Evolutionary conservation across 768 basidiomycete species (phyloP), one percentile per base, ranked within the genome.

Genomic region (Trametes sanguinea): DNA sequence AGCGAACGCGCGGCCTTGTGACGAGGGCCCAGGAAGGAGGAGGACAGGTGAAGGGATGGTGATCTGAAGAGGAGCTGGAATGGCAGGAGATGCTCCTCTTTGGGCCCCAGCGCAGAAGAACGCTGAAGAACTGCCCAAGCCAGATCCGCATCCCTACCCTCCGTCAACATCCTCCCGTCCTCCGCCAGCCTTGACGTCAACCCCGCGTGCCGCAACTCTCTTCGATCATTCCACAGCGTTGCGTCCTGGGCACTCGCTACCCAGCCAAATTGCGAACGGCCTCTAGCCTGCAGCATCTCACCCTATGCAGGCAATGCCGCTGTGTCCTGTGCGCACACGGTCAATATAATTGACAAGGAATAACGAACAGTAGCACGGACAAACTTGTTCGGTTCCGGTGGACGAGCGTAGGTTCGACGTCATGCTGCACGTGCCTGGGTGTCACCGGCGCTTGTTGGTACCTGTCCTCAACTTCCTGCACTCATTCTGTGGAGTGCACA

Each of bases 31-130:
- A 22, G 45, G 22, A 48, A 7, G 27, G 39, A 42, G 27, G 48
- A 13, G 3, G 55, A n/a, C 9, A 2, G 47, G 46, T 29, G 47
- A 14, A 62, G 55, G 37, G 27, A 22, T 1, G n/a, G 42, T 39
- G 37, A 30, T 47, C n/a, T 50, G 40, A 48, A 8, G 51, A 16
- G 46, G 59, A 60, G 46, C 59, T 14, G 10, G 35, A 35, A 29
- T 46, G 48, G 47, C 61, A 57, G 54, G 44, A 51, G 54, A 44
- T 11, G 57, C 57, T 33, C 57, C 48, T 44, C 48, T 43, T n/a
- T 10, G 4, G 17, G 39, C 22, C 14, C 33, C n/a, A 17, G 44
- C 44, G 27, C 14, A 27, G 32, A 14, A 55, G 44, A 46, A 46
- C 44, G 17, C 46, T n/a, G 17, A 37, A 43, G 44, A 56, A 56